Base-by-base conservation (phyloP, 805 yeast genomes). In the Hanseniaspora nectarophila region DNA sequence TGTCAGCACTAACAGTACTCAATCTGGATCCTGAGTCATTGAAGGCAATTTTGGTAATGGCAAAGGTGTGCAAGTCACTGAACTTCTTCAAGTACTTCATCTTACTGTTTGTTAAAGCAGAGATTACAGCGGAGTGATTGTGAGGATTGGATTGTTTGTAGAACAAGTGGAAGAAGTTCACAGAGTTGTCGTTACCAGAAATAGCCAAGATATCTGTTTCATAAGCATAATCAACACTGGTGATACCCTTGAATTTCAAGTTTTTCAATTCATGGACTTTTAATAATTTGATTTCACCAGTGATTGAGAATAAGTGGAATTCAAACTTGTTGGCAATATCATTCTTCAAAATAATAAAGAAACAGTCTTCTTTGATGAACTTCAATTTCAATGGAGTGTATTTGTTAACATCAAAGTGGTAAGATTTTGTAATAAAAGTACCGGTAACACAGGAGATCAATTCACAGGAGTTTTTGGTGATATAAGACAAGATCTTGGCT, bases 1-100 rank as follows among this genome's bases (percentile, higher is more conserved):
- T 81, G 2, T 92, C 85, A 1, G 89, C 94, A 32, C 90, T 81
- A 0, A 79, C 81, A 21, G 86, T 75, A 2, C 86, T 90, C 45
- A 86, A 66, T 52, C 72, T 73, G 47, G 75, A 67, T 7, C 89
- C 87, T 61, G 78, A 73, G 13, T 84, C 81, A 4, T 87, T 80
- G 55, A 86, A 80, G 2, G 77, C 69, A 9, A 85, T 77, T 42
- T 76, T 73, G 0, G 96, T 87, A 49, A 87, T 80, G 24, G 94
- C 87, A 63, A 85, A 85, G 8, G 74, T 70, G 63, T 88, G 96
- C 51, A 84, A 79, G 55, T 82, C 76, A 40, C 74, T 73, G 52
- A 78, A 68, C 6, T 71, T 67, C 54, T 74, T 77, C 24, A 78
- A 59, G 12, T 73, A 64, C 40, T 73, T 71, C 54, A 88, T 74